These are phyloP conservation scores for Diutina ranongensis DNA, from an alignment of 1,139 yeast genomes.

Conservation along the genomic window DNA sequence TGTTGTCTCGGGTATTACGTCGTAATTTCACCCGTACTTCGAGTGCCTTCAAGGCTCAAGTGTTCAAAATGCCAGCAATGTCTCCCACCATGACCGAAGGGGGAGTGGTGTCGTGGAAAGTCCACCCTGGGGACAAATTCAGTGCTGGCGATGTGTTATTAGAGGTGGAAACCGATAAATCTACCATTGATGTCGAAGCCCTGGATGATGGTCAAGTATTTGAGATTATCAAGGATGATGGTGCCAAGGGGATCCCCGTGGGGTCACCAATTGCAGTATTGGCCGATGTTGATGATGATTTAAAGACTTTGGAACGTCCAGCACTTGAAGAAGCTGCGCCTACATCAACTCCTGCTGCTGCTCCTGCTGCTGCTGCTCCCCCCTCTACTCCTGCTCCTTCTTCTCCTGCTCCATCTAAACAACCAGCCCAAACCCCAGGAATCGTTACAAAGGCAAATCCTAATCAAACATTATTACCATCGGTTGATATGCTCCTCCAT, in stretches of 20 bases:
- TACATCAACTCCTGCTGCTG: background rate
- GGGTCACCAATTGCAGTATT: slow-evolving; percentile 80
- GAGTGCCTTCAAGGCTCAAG: slow-evolving; percentile 11
- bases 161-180: slow-evolving; percentile 91
- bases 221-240: slow-evolving; percentile 60
- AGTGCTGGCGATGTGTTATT: slow-evolving; percentile 76
- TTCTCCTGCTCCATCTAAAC: too few relatives aligned
- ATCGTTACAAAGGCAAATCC: slow-evolving; percentile 59
- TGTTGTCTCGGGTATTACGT: slow-evolving; percentile 2
- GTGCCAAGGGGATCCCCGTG: slow-evolving; percentile 71
- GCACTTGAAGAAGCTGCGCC: background rate
- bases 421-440: too few relatives aligned
- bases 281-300: slow-evolving; percentile 84
- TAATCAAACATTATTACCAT: slow-evolving; percentile 61
- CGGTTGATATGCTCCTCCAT: slow-evolving; percentile 60
- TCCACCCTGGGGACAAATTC: slow-evolving; percentile 69
- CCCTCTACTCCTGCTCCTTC: background rate
- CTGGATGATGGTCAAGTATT: slow-evolving; percentile 85
- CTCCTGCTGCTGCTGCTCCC: background rate
- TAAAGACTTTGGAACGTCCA: slow-evolving; percentile 54
- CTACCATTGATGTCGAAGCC: slow-evolving; percentile 88
- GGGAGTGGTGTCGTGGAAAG: slow-evolving; percentile 91
- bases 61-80: slow-evolving; percentile 95
- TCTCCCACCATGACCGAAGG: slow-evolving; percentile 98
- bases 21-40: background rate